A percentile compares a stretch with the other conserved stretches of the same genome.
phyloP scores from a whole-genome alignment of 169 alveolate genomes.

The Cryptosporidium baileyi region DNA sequence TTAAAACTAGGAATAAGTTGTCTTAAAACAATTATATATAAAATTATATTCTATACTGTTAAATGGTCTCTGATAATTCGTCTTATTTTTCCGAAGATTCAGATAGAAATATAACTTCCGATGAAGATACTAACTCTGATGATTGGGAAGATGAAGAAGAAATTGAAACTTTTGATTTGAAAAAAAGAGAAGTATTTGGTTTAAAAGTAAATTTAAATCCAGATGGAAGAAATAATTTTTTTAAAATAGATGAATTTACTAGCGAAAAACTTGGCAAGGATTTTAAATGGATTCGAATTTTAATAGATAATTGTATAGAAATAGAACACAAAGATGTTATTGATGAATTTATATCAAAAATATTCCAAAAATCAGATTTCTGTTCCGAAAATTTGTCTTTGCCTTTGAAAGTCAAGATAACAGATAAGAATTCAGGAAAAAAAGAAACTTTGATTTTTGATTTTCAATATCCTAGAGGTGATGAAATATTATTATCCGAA shows the following conservation, averaged over 20 bases:
- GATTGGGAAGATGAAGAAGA: conserved; percentile 42
- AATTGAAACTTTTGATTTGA: not conserved
- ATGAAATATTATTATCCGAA: conserved; percentile 29
- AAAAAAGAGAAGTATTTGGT: conserved; percentile 45
- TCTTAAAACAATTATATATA: too few species aligned
- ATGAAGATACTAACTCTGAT: conserved; percentile 4
- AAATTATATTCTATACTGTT: too few species aligned
- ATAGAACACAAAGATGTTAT: conserved; percentile 12
- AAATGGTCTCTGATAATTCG: conserved; percentile 35
- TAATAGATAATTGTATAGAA: conserved; percentile 36
- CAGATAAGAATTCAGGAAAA: not conserved
- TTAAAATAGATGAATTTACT: conserved; percentile 6
- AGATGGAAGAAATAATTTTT: not conserved
- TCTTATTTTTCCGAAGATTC: conserved; percentile 61
- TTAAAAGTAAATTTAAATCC: not conserved
- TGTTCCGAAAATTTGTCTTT: not conserved
- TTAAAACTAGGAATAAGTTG: too few species aligned
- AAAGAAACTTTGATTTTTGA: conserved; percentile 4
- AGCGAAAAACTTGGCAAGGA: too few species aligned
- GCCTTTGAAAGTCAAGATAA: conserved; percentile 18
- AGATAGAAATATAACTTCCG: conserved; percentile 4
- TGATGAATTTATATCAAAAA: not conserved
- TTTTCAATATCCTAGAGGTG: conserved; percentile 42
- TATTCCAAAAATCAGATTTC: not conserved
- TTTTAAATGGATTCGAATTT: conserved; percentile 24